Base-by-base conservation (phyloP, 2,329 filamentous ascomycete genomes). In the Simplicillium sp. region DNA sequence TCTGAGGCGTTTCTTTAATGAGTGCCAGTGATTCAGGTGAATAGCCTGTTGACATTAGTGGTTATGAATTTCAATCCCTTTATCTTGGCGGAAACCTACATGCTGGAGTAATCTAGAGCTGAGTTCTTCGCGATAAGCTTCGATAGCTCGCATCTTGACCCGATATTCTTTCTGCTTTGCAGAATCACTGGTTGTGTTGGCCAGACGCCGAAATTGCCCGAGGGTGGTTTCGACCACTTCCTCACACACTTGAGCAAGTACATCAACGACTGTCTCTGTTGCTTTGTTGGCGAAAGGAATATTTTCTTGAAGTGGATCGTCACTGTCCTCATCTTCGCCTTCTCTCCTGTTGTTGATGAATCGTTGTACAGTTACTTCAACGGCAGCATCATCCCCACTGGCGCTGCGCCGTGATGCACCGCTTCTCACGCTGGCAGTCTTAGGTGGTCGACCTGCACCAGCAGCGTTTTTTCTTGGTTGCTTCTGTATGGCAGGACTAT, bases 221-320 rank as follows among this genome's bases (percentile, higher is more conserved):
- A 80, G 53, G 12, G 65, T 70, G 3, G 65, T 59, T n/a, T 65
- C 66, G 15, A 80, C 63, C 28, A 80, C 66, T 50, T 82, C 77
- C 29, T 77, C 70, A 51, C 75, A 82, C 12, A 81, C 66, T 46
- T 80, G 71, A 6, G 71, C 65, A 31, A 83, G 63, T 2, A 82
- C 77, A 48, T 83, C 79, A 3, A 82, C 64, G 0, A 73, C 67
- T 37, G 77, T 83, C 48, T 81, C 77, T 36, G 75, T 74, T 16
- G 62, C 58, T 13, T 69, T 66, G 48, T 70, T 72, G 0, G 67
- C 61, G 45, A 72, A 75, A 0, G 75, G 72, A 2, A 80, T 73
- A 4, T 74, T 69, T 2, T 60, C 53, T 35, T 67, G 66, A 4
- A 75, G 56, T 15, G 64, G 60, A 8, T 57, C 56, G 3, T 56